Conservation (phyloP, 208 protist species). For the Trypanosoma avium region DNA sequence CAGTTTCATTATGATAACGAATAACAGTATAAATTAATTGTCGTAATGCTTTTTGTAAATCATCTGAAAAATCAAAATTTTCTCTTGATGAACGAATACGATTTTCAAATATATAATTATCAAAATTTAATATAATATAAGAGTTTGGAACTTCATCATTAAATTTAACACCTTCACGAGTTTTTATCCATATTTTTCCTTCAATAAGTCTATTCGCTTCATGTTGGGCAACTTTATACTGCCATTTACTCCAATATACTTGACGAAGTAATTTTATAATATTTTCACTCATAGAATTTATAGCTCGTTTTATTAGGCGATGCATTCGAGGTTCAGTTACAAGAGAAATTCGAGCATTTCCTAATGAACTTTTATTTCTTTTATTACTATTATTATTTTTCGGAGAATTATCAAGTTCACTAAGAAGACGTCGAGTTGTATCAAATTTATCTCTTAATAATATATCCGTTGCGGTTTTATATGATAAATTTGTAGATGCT, state of each 20-base stretch:
- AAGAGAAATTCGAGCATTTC: background rate
- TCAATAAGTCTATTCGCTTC: conserved; percentile 12
- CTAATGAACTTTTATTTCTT: too few species aligned
- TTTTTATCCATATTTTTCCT: conserved; percentile 7
- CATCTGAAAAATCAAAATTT: conserved; percentile 41
- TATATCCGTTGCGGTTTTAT: background rate
- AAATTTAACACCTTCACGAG: conserved; percentile 6
- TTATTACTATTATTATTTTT: too few species aligned
- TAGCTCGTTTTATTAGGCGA: background rate
- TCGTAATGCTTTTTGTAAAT: conserved; percentile 45
- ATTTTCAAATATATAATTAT: conserved; percentile 27
- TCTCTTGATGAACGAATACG: background rate
- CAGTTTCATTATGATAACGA: too few species aligned
- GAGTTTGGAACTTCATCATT: conserved; percentile 39
- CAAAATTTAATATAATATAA: conserved; percentile 37
- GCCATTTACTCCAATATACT: conserved; percentile 16
- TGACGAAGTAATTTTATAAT: background rate
- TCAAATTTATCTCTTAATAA: background rate
- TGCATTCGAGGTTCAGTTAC: background rate
- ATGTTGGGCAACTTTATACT: conserved; percentile 7
- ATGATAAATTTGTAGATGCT: too few species aligned
- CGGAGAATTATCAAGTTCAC: conserved; percentile 1
- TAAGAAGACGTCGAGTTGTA: background rate
- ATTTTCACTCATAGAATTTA: background rate
- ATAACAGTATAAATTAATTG: conserved; percentile 43